Percentiles rank a stretch among this genome's conserved stretches.
Conservation (phyloP, 2,329 filamentous ascomycete genomes). For the Aphanoascus verrucosus region DNA sequence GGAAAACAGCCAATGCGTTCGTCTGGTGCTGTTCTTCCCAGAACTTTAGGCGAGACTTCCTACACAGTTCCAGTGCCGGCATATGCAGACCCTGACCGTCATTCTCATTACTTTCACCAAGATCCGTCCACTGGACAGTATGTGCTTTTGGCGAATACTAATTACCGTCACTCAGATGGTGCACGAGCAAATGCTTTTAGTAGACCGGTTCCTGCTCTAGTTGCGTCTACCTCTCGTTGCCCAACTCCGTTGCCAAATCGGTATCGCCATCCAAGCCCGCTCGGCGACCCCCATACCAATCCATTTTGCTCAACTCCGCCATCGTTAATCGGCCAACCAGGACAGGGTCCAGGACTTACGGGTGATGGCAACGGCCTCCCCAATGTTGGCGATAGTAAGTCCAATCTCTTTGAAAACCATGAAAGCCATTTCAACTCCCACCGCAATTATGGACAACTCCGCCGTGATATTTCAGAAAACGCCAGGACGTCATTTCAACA, state of each 20-base stretch:
- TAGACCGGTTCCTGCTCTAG: slow-evolving; percentile 10
- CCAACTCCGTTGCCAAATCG: slow-evolving; percentile 12
- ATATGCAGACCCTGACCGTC: slow-evolving; percentile 8
- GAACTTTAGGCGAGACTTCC: slow-evolving; percentile 7
- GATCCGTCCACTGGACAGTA: slow-evolving; percentile 7
- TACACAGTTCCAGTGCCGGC: background rate
- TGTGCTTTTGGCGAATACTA: slow-evolving; percentile 10
- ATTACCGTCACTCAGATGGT: slow-evolving; percentile 7
- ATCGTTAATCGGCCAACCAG: slow-evolving; percentile 7
- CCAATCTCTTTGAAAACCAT: slow-evolving; percentile 9
- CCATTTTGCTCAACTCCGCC: slow-evolving; percentile 17
- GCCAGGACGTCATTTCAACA: slow-evolving; percentile 7
- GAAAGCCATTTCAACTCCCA: slow-evolving; percentile 7
- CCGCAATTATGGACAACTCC: slow-evolving; percentile 5
- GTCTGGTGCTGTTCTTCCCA: background rate
- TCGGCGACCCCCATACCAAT: slow-evolving; percentile 14
- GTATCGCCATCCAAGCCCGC: slow-evolving; percentile 16
- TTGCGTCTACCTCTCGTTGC: slow-evolving; percentile 12
- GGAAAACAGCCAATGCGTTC: slow-evolving; percentile 4
- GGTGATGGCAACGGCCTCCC: slow-evolving; percentile 5
- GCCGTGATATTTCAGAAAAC: slow-evolving; percentile 1
- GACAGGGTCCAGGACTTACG: background rate
- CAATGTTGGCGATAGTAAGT: slow-evolving; percentile 16
- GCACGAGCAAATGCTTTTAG: background rate
- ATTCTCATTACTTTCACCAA: slow-evolving; percentile 10